phyloP scores from a whole-genome alignment of 257 asterid species.

The Haberlea rhodopensis region DNA sequence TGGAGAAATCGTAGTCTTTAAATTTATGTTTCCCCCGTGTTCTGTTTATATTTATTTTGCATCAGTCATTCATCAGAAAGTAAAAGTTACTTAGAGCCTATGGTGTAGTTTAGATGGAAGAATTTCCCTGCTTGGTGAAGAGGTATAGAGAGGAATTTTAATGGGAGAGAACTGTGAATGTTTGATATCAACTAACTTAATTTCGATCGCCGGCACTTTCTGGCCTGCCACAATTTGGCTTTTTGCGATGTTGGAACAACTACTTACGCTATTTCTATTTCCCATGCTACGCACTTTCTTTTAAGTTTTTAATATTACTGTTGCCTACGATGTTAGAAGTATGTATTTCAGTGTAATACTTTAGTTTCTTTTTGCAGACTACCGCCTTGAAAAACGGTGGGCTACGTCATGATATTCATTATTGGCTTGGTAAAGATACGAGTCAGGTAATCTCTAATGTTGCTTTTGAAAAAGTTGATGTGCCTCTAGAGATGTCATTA shows the following conservation, averaged over 20 bases:
- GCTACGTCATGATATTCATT: constrained; percentile 88
- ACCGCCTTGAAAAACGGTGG: constrained; percentile 76
- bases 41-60: background rate
- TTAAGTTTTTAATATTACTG: background rate
- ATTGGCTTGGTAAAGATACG: constrained; percentile 94
- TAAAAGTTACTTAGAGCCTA: background rate
- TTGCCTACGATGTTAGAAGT: constrained; percentile 18
- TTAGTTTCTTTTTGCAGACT: constrained; percentile 59
- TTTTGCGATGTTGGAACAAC: background rate
- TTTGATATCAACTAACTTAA: background rate
- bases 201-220: background rate
- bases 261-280: background rate
- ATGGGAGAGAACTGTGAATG: constrained; percentile 3
- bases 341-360: constrained; percentile 25
- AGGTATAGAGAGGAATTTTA: background rate
- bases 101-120: background rate
- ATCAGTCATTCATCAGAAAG: background rate
- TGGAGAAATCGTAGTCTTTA: background rate
- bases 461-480: background rate
- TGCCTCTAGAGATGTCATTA: constrained; percentile 6
- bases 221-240: background rate
- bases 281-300: constrained; percentile 5
- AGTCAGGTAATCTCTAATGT: constrained; percentile 58
- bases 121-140: background rate
- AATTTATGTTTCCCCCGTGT: background rate